These are phyloP conservation scores for Boletus holoroseus DNA, from an alignment of 1,284 basidiomycete species.

Conservation along the genomic window DNA sequence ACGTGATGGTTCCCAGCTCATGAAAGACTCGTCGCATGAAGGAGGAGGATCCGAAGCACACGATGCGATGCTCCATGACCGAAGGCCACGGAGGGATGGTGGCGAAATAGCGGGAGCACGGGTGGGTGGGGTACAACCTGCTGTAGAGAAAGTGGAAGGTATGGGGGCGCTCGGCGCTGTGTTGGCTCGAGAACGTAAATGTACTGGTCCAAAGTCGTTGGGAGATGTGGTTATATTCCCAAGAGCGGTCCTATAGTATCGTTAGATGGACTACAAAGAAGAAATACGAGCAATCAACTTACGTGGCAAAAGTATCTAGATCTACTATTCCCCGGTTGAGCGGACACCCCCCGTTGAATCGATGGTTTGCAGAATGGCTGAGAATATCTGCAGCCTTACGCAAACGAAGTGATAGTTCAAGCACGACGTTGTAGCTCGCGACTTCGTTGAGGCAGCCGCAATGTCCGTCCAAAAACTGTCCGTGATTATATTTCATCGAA, in stretches of 20 bases:
- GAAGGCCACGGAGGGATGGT: constrained; percentile 29
- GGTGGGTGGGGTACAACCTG: constrained; percentile 6
- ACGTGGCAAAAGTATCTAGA: constrained; percentile 55
- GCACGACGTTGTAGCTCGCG: constrained; percentile 48
- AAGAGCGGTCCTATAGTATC: constrained; percentile 33
- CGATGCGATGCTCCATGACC: constrained; percentile 32
- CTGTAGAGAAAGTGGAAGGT: constrained; percentile 11
- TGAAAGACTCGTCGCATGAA: constrained; percentile 42
- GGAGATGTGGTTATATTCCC: constrained; percentile 33
- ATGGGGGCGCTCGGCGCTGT: constrained; percentile 3
- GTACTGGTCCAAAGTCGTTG: constrained; percentile 20
- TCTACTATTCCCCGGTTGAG: constrained; percentile 52
- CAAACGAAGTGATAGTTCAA: constrained; percentile 58
- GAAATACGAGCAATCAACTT: constrained; percentile 24
- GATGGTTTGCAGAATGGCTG: constrained; percentile 46
- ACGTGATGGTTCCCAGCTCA: constrained; percentile 41
- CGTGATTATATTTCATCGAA: constrained; percentile 15
- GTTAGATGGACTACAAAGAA: constrained; percentile 1
- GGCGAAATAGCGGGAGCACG: constrained; percentile 21
- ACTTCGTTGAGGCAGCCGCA: constrained; percentile 57
- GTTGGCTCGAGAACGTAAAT: constrained; percentile 15
- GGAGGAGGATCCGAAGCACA: constrained; percentile 19
- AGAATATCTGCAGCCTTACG: constrained; percentile 55
- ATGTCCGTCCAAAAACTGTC: constrained; percentile 32
- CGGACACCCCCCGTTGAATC: constrained; percentile 40